phyloP scores from a whole-genome alignment of 2,329 filamentous ascomycete genomes.

The Aspergillus sp. region DNA sequence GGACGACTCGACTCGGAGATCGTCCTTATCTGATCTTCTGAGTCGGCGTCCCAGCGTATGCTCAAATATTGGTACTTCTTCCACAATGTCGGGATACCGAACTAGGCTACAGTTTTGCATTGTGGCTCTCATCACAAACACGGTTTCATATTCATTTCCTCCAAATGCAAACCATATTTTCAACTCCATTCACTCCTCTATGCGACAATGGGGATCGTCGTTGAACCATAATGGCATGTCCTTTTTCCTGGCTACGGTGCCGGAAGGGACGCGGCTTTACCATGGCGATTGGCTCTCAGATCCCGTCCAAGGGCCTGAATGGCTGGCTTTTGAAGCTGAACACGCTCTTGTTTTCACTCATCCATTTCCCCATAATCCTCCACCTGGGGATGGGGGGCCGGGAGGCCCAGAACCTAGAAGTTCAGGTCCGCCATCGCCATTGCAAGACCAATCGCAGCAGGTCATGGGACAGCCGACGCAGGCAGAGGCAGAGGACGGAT shows the following conservation, averaged over 20 bases:
- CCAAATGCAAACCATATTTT: slow-evolving; percentile 66
- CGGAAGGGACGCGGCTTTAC: slow-evolving; percentile 64
- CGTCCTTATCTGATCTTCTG: slow-evolving; percentile 4
- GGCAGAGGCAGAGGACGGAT: slow-evolving; percentile 44
- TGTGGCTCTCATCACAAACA: neutral
- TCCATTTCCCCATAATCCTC: slow-evolving; percentile 13
- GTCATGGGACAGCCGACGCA: neutral
- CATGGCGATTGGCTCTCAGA: slow-evolving; percentile 57
- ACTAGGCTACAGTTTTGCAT: neutral
- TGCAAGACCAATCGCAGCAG: neutral
- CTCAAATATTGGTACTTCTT: neutral
- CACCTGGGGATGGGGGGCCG: neutral
- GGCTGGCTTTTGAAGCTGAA: slow-evolving; percentile 76
- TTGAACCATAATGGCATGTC: slow-evolving; percentile 75
- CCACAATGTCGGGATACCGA: neutral
- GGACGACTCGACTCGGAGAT: neutral
- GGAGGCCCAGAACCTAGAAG: neutral
- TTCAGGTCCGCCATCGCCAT: neutral
- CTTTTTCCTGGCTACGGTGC: slow-evolving; percentile 66
- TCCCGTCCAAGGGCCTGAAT: slow-evolving; percentile 59
- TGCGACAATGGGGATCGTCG: slow-evolving; percentile 73
- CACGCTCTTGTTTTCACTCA: slow-evolving; percentile 67
- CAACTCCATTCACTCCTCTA: slow-evolving; percentile 70
- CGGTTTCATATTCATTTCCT: neutral
- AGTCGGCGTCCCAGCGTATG: neutral